These are phyloP conservation scores for Amanita exitialis DNA, from an alignment of 768 basidiomycete genomes.

Conservation along the genomic window DNA sequence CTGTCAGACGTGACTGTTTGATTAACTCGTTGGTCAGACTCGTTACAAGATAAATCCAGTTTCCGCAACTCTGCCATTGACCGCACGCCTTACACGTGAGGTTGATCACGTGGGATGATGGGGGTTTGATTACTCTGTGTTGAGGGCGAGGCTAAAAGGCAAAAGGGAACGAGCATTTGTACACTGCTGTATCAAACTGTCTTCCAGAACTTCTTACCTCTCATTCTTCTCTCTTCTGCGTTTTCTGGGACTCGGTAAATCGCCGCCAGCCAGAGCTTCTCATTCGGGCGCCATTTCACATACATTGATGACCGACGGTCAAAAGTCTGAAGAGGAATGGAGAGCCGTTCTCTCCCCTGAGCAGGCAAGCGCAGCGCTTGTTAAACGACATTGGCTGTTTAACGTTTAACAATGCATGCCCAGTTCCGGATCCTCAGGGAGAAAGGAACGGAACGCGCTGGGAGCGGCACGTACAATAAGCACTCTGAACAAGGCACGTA, in stretches of 20 bases:
- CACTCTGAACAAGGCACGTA: conserved; percentile 60
- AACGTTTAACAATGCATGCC: not conserved
- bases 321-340: conserved; percentile 76
- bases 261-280: not conserved
- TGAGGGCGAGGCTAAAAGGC: not conserved
- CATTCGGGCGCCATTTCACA: not conserved
- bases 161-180: not conserved
- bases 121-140: not conserved
- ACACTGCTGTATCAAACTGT: not conserved
- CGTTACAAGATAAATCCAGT: conserved; percentile 82
- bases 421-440: conserved; percentile 80
- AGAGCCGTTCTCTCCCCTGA: conserved; percentile 67
- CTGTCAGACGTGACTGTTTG: not conserved
- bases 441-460: conserved; percentile 80
- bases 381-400: not conserved
- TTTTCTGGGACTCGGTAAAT: not conserved
- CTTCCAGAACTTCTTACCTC: not conserved
- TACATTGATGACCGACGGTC: conserved; percentile 24
- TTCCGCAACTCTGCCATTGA: conserved; percentile 62
- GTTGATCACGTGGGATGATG: not conserved
- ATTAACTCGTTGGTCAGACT: conserved; percentile 38
- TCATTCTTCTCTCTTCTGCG: not conserved
- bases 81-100: conserved; percentile 25
- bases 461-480: conserved; percentile 76
- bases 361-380: conserved; percentile 43